Evolutionary conservation across 1,139 yeast species (phyloP), one percentile per base, ranked within the genome.

Genomic region (Spathaspora jeffriesii): DNA sequence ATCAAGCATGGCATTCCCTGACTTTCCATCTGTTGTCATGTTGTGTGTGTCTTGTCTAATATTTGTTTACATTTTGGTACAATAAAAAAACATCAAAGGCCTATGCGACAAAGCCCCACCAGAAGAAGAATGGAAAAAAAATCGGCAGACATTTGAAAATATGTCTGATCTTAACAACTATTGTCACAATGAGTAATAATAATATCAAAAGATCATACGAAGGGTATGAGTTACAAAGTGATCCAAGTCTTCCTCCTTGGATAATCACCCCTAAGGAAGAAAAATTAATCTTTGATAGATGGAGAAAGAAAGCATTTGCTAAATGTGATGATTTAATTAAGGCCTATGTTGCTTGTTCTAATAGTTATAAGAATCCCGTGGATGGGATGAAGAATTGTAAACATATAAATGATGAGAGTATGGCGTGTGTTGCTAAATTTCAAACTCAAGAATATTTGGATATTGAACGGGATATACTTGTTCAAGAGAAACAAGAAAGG

Each of bases 191-290:
- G 60, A 52, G 57, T 48, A 48, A 3, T 5, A 30, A 18, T 6
- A 30, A 52, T 27, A 48, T 48, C 36, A 53, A 73, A 55, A 72
- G 72, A 51, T 62, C 72, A 17, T 71, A 61, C 53, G 74, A 69
- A 34, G 76, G 69, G 42, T 66, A 71, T 7, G 75, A 71, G 34
- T 64, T 75, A 43, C 78, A 74, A 40, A 64, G 75, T 10, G 72
- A 75, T 56, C 79, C 79, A 25, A 69, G 67, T 54, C 66, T 88
- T 40, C 96, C 96, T 1, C 73, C 82, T 13, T 91, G 97, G 97
- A 80, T 89, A 57, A 73, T 91, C 38, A 82, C 95, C 0, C 96
- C 97, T 3, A 79, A 79, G 55, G 97, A 91, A 62, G 97, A 91
- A 62, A 85, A 85, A 66, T 81, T 85, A 55, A 84, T 90, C 31